Base-by-base conservation (phyloP, 2,329 filamentous ascomycete species). In the Diaporthe sp. region DNA sequence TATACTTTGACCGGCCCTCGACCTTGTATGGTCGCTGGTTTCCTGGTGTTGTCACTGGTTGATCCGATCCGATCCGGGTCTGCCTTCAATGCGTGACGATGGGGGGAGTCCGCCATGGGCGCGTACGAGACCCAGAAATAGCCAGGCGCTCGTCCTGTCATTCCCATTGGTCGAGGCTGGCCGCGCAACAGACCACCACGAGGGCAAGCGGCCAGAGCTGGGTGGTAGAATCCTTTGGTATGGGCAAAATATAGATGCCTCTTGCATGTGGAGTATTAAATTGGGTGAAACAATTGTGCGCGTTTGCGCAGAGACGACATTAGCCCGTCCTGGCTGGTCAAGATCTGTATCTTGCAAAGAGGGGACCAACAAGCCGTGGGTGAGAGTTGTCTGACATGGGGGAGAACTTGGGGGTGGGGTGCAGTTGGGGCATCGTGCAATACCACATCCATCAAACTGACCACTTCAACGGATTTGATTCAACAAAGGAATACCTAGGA, bases 21-120 rank as follows among this genome's bases (percentile, higher is more conserved):
- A 51, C 34, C 31, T 22, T 13, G 17, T 31, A 51, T 17, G 47
- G 49, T 28, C 31, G 31, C n/a, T 42, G 20, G 17, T 31, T n/a
- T n/a, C 58, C 25, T 53, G 58, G 25, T 42, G 34, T 20, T 73
- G 25, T 37, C 28, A 49, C 10, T 53, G 17, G 15, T 34, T n/a
- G 31, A 42, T n/a, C 34, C 58, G 55, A 53, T 53, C 31, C 20
- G 61, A 22, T 49, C 61, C 47, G 47, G 25, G n/a, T 37, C 57
- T 22, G 42, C 44, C 22, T 42, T 44, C 44, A n/a, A 72, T 63
- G n/a, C 57, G 37, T 22, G 47, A 39, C 39, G 17, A 25, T 53
- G n/a, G 58, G 51, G 55, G 34, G 17, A 65, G 47, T 53, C 71
- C 57, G 58, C 71, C 53, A 28, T 39, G 71, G 65, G 65, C 65